A percentile compares a stretch with the other conserved stretches of the same genome.
phyloP scores from a whole-genome alignment of 1,284 basidiomycete genomes.

The Irpex sp. region DNA sequence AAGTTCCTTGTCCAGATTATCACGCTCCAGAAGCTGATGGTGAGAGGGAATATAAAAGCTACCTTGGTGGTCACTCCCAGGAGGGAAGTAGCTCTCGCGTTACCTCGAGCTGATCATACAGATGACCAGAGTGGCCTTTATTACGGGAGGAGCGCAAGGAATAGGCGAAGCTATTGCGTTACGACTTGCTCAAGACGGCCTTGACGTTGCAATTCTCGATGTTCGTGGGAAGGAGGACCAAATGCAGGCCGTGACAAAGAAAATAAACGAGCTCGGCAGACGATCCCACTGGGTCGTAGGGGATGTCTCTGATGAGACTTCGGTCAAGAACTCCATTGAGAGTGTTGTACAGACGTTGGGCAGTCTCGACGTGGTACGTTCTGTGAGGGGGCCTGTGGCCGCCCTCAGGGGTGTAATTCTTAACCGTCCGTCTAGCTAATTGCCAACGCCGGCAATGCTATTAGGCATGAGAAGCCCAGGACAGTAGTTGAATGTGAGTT shows the following conservation, averaged over 20 bases:
- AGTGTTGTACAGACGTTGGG: constrained; percentile 19
- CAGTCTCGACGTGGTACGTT: constrained; percentile 18
- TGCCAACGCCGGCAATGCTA: constrained; percentile 29
- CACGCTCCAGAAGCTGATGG: too few relatives aligned
- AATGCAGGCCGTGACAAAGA: constrained; percentile 14
- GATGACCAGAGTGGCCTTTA: constrained; percentile 14
- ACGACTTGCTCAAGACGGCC: constrained; percentile 19
- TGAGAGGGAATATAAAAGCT: too few relatives aligned
- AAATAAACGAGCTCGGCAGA: constrained; percentile 13
- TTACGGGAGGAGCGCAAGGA: constrained; percentile 23
- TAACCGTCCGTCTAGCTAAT: constrained; percentile 21
- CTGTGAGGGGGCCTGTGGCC: not conserved
- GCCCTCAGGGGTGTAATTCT: not conserved
- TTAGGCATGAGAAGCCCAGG: constrained; percentile 4
- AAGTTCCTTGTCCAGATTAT: too few relatives aligned
- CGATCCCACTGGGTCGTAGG: constrained; percentile 13
- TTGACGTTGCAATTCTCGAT: constrained; percentile 22
- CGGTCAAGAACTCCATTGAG: constrained; percentile 19
- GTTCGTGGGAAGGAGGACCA: constrained; percentile 12
- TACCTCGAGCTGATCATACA: too few relatives aligned
- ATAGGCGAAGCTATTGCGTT: constrained; percentile 22
- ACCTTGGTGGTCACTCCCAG: too few relatives aligned
- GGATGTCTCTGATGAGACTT: constrained; percentile 18
- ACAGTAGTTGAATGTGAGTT: constrained; percentile 2
- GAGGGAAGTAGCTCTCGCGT: too few relatives aligned